A percentile compares a stretch with the other conserved stretches of the same genome.
Evolutionary conservation across 768 basidiomycete genomes (phyloP).

Genomic region (Rhodotorula kratochvilovae): DNA sequence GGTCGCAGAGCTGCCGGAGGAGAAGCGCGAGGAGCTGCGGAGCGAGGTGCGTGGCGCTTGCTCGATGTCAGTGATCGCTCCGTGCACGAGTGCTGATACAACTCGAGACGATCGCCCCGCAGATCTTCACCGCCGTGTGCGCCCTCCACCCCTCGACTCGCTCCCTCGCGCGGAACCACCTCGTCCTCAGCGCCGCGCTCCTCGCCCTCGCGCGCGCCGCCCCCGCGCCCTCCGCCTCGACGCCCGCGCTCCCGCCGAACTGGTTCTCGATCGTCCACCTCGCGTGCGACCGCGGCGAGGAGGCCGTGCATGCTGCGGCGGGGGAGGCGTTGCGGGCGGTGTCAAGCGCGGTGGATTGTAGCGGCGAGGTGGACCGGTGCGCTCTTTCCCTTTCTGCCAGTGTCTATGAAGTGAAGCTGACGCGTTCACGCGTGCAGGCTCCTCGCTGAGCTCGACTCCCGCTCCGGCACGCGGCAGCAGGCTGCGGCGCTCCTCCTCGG

Average conservation of each 20-base stretch:
- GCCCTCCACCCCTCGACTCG: conserved; percentile 45
- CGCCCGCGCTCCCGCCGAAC: conserved; percentile 27
- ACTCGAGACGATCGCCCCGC: too few species aligned
- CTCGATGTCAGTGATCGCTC: background rate
- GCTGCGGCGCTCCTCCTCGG: conserved; percentile 69
- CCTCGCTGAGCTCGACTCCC: conserved; percentile 46
- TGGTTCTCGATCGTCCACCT: conserved; percentile 59
- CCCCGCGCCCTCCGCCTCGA: conserved; percentile 54
- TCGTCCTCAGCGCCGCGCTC: conserved; percentile 21
- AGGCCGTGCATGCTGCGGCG: conserved; percentile 42
- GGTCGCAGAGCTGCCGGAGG: conserved; percentile 47
- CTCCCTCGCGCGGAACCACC: conserved; percentile 55
- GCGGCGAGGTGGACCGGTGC: conserved; percentile 62
- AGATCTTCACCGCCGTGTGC: conserved; percentile 58
- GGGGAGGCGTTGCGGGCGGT: conserved; percentile 13
- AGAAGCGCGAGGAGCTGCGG: conserved; percentile 43
- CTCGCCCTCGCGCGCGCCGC: conserved; percentile 14
- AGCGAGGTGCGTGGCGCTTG: conserved; percentile 52
- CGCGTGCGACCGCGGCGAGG: conserved; percentile 64
- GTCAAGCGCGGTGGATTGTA: background rate
- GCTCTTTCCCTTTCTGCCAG: too few species aligned
- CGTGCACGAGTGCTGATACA: too few species aligned
- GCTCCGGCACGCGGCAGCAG: conserved; percentile 57
- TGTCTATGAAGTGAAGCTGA: conserved; percentile 43
- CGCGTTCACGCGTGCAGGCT: conserved; percentile 42